Conservation (phyloP, 1,284 basidiomycete genomes). For the Puccinia sorghi region DNA sequence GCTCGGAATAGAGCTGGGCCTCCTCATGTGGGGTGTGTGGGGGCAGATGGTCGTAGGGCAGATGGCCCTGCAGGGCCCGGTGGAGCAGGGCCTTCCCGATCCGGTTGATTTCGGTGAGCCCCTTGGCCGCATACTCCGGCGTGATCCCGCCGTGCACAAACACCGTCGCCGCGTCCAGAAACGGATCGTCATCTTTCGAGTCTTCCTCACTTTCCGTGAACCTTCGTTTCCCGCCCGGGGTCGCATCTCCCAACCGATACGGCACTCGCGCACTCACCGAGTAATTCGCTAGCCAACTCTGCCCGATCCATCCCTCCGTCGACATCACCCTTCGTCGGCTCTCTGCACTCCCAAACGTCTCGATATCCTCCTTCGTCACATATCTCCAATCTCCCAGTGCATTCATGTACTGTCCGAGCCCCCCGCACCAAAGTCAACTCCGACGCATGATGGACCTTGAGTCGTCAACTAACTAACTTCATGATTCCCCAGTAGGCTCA, state of each 20-base stretch:
- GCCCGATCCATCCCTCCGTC: slow-evolving; percentile 73
- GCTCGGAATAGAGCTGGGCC: slow-evolving; percentile 68
- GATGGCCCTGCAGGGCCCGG: slow-evolving; percentile 65
- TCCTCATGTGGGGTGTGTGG: slow-evolving; percentile 68
- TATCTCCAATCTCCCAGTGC: slow-evolving; percentile 88
- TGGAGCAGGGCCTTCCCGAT: slow-evolving; percentile 69
- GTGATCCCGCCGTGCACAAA: slow-evolving; percentile 66
- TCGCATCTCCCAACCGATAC: slow-evolving; percentile 67
- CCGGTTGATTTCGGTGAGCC: slow-evolving; percentile 72
- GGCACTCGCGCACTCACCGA: slow-evolving; percentile 77
- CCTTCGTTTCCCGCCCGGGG: no score
- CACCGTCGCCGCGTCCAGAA: slow-evolving; percentile 63
- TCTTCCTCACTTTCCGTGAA: slow-evolving; percentile 13
- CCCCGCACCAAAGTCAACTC: slow-evolving; percentile 53
- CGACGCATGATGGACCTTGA: slow-evolving; percentile 7
- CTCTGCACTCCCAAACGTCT: slow-evolving; percentile 69
- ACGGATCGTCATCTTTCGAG: slow-evolving; percentile 63
- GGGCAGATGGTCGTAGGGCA: slow-evolving; percentile 70
- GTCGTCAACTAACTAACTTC: no score
- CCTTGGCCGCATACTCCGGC: slow-evolving; percentile 57
- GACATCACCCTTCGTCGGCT: slow-evolving; percentile 70
- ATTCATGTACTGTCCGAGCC: slow-evolving; percentile 67
- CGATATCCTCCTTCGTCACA: slow-evolving; percentile 74
- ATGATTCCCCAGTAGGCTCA: slow-evolving; percentile 83
- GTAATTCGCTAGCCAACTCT: slow-evolving; percentile 82